phyloP scores from a whole-genome alignment of 805 yeast genomes.

The Schizosaccharomyces osmophilus region DNA sequence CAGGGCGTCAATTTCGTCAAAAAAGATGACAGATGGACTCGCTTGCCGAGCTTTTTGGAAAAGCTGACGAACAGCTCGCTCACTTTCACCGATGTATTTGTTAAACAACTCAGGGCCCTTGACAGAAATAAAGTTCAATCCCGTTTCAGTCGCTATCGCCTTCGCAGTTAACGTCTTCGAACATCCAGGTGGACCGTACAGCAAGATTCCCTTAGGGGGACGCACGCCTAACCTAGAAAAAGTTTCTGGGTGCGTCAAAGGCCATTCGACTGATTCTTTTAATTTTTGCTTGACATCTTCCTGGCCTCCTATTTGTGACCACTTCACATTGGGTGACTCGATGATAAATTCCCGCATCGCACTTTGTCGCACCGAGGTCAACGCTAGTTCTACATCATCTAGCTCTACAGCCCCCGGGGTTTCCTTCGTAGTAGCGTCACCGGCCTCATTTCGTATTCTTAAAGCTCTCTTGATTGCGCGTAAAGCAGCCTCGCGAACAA shows the following conservation, averaged over 20 bases:
- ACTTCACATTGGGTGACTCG: conserved; percentile 79
- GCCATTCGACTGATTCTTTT: conserved; percentile 76
- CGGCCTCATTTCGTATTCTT: conserved; percentile 2
- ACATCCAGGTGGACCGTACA: conserved; percentile 97
- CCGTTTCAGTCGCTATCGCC: conserved; percentile 87
- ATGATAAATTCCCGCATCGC: conserved; percentile 85
- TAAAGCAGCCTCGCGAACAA: conserved; percentile 74
- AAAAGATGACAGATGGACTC: conserved; percentile 77
- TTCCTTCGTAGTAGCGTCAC: not conserved
- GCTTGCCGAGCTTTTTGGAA: conserved; percentile 88
- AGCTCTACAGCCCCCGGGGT: conserved; percentile 15
- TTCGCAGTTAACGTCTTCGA: conserved; percentile 87
- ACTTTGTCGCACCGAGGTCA: conserved; percentile 69
- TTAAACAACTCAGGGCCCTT: conserved; percentile 92
- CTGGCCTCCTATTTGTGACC: conserved; percentile 95
- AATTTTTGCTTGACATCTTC: conserved; percentile 55
- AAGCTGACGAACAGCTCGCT: conserved; percentile 74
- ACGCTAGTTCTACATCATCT: conserved; percentile 43
- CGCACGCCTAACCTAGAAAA: conserved; percentile 55
- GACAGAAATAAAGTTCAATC: conserved; percentile 76
- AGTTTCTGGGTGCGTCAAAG: conserved; percentile 57
- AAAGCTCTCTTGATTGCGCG: conserved; percentile 46
- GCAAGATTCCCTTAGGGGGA: conserved; percentile 78
- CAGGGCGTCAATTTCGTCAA: conserved; percentile 91
- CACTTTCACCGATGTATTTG: conserved; percentile 90